Conservation (phyloP, 352 stramenopile genomes). For the Nothophytophthora sp. region DNA sequence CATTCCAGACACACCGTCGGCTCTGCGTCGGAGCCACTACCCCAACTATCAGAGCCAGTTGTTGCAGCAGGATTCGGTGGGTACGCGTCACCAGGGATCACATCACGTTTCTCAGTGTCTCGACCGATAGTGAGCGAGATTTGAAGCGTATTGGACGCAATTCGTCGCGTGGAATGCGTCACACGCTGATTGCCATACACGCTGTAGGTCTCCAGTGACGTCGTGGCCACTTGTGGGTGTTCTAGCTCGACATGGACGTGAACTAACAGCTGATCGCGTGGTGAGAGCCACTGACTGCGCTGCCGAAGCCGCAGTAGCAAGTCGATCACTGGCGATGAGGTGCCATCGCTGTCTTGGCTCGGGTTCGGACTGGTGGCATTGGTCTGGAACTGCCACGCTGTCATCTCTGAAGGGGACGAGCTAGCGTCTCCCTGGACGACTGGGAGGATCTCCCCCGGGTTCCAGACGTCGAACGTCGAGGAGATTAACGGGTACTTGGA, state of each 20-base stretch:
- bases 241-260: conserved; percentile 12
- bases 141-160: conserved; percentile 12
- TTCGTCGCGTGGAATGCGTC: conserved; percentile 12
- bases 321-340: conserved; percentile 14
- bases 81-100: conserved; percentile 23
- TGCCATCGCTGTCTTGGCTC: background rate
- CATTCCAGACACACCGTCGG: no score
- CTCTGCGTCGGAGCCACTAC: no score
- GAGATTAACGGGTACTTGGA: conserved; percentile 16
- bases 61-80: conserved; percentile 9
- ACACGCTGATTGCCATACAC: conserved; percentile 37
- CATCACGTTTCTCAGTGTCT: conserved; percentile 11
- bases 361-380: conserved; percentile 4
- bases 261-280: conserved; percentile 31
- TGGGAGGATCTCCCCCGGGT: conserved; percentile 10
- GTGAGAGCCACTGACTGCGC: conserved; percentile 28
- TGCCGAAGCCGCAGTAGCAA: conserved; percentile 36
- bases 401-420: conserved; percentile 9
- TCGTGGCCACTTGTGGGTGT: conserved; percentile 4
- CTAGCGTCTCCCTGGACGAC: conserved; percentile 18
- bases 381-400: conserved; percentile 33
- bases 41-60: no score
- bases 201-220: conserved; percentile 16
- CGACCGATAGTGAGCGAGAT: conserved; percentile 21
- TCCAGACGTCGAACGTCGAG: conserved; percentile 22